These are phyloP conservation scores for Gossypium schwendimanii DNA, from an alignment of 441 rosid genomes.

Conservation along the genomic window DNA sequence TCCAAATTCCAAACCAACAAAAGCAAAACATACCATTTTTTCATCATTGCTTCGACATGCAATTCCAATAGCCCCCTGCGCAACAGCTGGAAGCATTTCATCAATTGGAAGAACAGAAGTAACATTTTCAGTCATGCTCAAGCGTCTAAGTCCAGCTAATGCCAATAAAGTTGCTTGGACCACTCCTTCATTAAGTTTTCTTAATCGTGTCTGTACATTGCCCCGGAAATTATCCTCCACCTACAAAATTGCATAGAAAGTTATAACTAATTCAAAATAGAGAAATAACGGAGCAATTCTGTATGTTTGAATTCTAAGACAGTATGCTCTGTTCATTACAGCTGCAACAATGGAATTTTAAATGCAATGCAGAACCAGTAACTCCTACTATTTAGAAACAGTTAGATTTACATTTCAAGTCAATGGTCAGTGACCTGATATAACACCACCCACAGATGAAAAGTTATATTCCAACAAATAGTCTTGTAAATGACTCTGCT, in stretches of 20 bases:
- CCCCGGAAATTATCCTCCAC: constrained; percentile 89
- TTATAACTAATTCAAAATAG: neutral
- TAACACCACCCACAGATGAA: neutral
- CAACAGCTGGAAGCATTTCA: constrained; percentile 99
- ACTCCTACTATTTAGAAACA: neutral
- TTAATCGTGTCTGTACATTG: constrained; percentile 87
- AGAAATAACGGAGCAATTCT: neutral
- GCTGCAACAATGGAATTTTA: neutral
- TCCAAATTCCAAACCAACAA: constrained; percentile 1
- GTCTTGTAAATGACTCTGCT: neutral
- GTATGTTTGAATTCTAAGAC: neutral
- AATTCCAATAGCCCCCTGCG: constrained; percentile 97
- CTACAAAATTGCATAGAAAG: constrained; percentile 29
- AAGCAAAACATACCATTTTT: constrained; percentile 55
- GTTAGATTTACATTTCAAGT: neutral
- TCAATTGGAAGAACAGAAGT: constrained; percentile 65
- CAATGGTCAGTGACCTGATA: neutral
- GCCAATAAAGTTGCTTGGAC: constrained; percentile 96
- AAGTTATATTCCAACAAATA: neutral
- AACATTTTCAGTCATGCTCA: constrained; percentile 83
- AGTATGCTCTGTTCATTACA: neutral
- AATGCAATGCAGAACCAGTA: neutral
- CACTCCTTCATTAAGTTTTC: constrained; percentile 75
- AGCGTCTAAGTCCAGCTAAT: constrained; percentile 90
- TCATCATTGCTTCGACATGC: constrained; percentile 79